A percentile compares a stretch with the other conserved stretches of the same genome.
These are phyloP conservation scores for Penicillium coffeae DNA, from an alignment of 495 filamentous ascomycete species.

Conservation along the genomic window DNA sequence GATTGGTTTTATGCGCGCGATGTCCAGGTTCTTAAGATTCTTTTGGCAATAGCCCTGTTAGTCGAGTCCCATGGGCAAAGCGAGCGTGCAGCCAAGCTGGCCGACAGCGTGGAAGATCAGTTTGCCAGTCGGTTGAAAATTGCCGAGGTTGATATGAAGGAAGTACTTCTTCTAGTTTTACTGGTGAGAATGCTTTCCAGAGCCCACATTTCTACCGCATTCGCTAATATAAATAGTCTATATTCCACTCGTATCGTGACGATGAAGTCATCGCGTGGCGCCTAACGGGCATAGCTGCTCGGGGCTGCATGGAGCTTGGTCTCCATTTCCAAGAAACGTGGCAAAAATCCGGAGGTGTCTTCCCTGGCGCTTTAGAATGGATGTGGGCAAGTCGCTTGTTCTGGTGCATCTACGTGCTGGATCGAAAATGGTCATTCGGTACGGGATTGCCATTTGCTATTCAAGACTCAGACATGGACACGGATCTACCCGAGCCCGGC, in stretches of 20 bases:
- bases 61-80: slow-evolving; percentile 73
- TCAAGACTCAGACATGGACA: slow-evolving; percentile 78
- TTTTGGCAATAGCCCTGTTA: slow-evolving; percentile 67
- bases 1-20: slow-evolving; percentile 60
- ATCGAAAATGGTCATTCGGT: slow-evolving; percentile 76
- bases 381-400: slow-evolving; percentile 64
- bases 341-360: slow-evolving; percentile 50
- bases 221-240: slow-evolving; percentile 47
- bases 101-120: slow-evolving; percentile 63
- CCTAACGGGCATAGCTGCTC: slow-evolving; percentile 64
- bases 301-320: slow-evolving; percentile 72
- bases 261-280: slow-evolving; percentile 79
- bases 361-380: slow-evolving; percentile 57
- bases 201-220: not conserved
- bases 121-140: slow-evolving; percentile 64
- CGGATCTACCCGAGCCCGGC: slow-evolving; percentile 62
- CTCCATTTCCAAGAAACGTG: slow-evolving; percentile 73
- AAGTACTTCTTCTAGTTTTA: slow-evolving; percentile 65
- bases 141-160: slow-evolving; percentile 59
- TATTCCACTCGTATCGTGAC: slow-evolving; percentile 77
- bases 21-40: slow-evolving; percentile 69
- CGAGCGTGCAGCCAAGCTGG: slow-evolving; percentile 63
- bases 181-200: slow-evolving; percentile 53
- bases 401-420: slow-evolving; percentile 81
- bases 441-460: slow-evolving; percentile 75